phyloP scores from a whole-genome alignment of 176 grass and related monocot species.

The Oryza rufipogon region DNA sequence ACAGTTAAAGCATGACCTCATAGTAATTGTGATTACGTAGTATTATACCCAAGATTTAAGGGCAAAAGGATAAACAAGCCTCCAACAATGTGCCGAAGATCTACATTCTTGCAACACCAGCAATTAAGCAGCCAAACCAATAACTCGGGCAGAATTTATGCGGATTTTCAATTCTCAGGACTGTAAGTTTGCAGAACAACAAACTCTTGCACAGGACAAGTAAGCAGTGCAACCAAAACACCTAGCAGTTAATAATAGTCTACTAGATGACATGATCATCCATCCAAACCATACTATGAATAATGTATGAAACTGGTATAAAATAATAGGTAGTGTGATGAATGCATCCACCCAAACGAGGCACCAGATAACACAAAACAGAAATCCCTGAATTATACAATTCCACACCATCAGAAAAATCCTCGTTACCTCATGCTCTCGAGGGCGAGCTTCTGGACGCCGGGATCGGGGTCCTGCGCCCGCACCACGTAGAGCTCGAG shows the following conservation, averaged over 20 bases:
- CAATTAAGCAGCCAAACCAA: not conserved
- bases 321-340: not conserved
- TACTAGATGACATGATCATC: not conserved
- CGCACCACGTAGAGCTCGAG: slow-evolving; percentile 72
- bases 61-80: not conserved
- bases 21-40: too few relatives aligned
- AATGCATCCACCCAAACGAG: not conserved
- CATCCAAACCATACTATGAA: not conserved
- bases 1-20: not conserved
- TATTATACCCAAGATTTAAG: not conserved
- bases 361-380: not conserved
- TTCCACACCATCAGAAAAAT: not conserved
- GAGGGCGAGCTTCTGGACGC: slow-evolving; percentile 69
- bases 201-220: not conserved
- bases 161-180: not conserved
- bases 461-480: slow-evolving; percentile 60
- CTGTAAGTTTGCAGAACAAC: not conserved
- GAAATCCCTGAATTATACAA: not conserved
- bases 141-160: not conserved
- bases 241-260: not conserved
- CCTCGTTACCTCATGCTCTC: slow-evolving; percentile 75
- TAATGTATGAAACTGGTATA: not conserved
- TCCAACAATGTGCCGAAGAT: not conserved
- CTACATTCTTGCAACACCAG: not conserved
- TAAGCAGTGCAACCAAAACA: not conserved